These are phyloP conservation scores for Nemania sp. DNA, from an alignment of 2,329 filamentous ascomycete genomes.

Conservation along the genomic window DNA sequence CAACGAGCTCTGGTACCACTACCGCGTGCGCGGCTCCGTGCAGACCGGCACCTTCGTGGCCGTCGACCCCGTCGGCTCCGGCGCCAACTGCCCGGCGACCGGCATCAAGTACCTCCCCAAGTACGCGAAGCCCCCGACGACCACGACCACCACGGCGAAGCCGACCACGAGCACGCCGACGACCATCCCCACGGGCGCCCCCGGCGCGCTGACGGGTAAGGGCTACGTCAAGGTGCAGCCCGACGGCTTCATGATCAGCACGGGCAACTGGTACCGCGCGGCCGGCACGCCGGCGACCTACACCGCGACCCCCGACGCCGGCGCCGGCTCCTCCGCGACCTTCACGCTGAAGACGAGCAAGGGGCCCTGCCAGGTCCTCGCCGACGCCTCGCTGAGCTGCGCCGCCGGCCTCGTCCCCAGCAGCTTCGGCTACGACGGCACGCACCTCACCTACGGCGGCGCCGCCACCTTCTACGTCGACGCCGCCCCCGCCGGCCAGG, in stretches of 20 bases:
- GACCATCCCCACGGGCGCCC: constrained; percentile 43
- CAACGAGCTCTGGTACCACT: constrained; percentile 66
- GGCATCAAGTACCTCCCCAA: constrained; percentile 71
- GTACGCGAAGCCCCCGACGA: constrained; percentile 27
- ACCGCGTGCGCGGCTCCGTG: constrained; percentile 61
- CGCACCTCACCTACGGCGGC: constrained; percentile 20
- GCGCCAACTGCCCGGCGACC: constrained; percentile 60
- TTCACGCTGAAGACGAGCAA: constrained; percentile 28
- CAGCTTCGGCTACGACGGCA: constrained; percentile 24
- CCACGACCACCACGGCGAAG: constrained; percentile 7
- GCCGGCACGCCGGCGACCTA: constrained; percentile 25
- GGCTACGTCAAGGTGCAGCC: constrained; percentile 61
- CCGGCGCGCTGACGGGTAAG: constrained; percentile 50
- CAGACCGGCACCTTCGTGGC: constrained; percentile 65
- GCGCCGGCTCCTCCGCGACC: neutral
- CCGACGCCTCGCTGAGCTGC: constrained; percentile 24
- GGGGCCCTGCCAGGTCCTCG: constrained; percentile 23
- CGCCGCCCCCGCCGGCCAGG: constrained; percentile 19
- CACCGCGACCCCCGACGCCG: constrained; percentile 17
- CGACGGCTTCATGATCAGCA: constrained; percentile 23
- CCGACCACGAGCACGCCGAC: constrained; percentile 35
- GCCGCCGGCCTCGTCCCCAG: constrained; percentile 11
- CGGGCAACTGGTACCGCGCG: constrained; percentile 26
- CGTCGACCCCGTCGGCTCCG: constrained; percentile 56
- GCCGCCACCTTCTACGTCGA: constrained; percentile 23